Evolutionary conservation across 2,329 filamentous ascomycete species (phyloP).

Genomic region (Lasiodiplodia citricola): DNA sequence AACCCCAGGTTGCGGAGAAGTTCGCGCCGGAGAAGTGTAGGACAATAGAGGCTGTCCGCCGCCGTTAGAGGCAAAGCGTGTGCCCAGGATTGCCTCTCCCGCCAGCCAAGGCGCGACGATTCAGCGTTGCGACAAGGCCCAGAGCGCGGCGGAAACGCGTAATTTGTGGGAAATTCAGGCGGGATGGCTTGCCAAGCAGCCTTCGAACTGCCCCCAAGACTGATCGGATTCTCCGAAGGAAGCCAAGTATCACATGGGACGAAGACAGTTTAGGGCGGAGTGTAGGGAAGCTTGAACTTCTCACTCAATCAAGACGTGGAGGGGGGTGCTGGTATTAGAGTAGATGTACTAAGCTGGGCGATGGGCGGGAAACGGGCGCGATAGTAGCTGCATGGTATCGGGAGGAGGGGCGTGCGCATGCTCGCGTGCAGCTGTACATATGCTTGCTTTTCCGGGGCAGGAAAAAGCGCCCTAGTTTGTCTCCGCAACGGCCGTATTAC

Average conservation of each 20-base stretch:
- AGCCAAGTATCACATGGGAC: conserved; percentile 2
- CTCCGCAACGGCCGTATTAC: not conserved
- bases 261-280: not conserved
- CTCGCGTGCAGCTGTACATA: not conserved
- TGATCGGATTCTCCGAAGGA: conserved; percentile 18
- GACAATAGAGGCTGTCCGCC: not conserved
- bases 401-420: not conserved
- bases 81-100: not conserved
- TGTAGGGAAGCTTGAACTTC: conserved; percentile 2
- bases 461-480: not conserved
- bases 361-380: not conserved
- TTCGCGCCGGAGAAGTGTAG: not conserved
- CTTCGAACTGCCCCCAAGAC: conserved; percentile 10
- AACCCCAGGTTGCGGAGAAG: conserved; percentile 7
- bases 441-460: conserved; percentile 10
- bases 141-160: conserved; percentile 9
- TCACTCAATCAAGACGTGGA: not conserved
- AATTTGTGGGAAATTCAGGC: conserved; percentile 23
- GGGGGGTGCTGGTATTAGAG: not conserved
- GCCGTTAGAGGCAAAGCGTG: not conserved
- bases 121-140: conserved; percentile 9
- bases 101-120: conserved; percentile 12
- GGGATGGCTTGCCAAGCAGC: conserved; percentile 22
- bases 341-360: not conserved
- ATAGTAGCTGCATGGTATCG: not conserved